Evolutionary conservation across 2,329 filamentous ascomycete species (phyloP).

Genomic region (Scortechinia acanthostroma): DNA sequence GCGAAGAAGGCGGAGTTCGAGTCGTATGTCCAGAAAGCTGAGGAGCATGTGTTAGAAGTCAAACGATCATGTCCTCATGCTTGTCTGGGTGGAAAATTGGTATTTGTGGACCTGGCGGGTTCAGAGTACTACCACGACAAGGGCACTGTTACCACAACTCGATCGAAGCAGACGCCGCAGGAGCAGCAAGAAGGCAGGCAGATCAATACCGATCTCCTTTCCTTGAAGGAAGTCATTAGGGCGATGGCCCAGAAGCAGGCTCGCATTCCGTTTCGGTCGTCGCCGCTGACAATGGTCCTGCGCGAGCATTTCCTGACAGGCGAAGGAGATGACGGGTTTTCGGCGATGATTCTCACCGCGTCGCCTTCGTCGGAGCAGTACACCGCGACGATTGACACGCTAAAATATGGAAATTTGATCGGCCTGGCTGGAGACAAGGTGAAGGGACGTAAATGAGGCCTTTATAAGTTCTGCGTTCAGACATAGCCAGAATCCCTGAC

Average conservation of each 20-base stretch:
- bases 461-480: too few relatives aligned
- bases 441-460: conserved; percentile 1
- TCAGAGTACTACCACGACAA: conserved; percentile 29
- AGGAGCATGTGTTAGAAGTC: conserved; percentile 15
- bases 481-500: too few relatives aligned
- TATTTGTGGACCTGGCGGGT: conserved; percentile 35
- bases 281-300: conserved; percentile 31
- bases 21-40: conserved; percentile 18
- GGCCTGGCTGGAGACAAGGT: conserved; percentile 16
- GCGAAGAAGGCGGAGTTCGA: conserved; percentile 25
- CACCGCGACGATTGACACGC: conserved; percentile 28
- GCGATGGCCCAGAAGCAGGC: conserved; percentile 20
- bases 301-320: conserved; percentile 24
- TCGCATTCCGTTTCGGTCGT: conserved; percentile 29
- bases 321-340: conserved; percentile 11
- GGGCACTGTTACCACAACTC: conserved; percentile 6
- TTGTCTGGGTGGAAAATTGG: conserved; percentile 28
- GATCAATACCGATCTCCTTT: conserved; percentile 34
- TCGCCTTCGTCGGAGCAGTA: conserved; percentile 24
- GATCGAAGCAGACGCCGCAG: conserved; percentile 19
- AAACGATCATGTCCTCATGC: conserved; percentile 11
- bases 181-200: conserved; percentile 29
- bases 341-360: conserved; percentile 27
- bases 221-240: conserved; percentile 35
- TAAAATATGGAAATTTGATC: conserved; percentile 31